These are phyloP conservation scores for Hymenoscyphus fraxineus DNA, from an alignment of 2,329 filamentous ascomycete genomes.

Conservation along the genomic window DNA sequence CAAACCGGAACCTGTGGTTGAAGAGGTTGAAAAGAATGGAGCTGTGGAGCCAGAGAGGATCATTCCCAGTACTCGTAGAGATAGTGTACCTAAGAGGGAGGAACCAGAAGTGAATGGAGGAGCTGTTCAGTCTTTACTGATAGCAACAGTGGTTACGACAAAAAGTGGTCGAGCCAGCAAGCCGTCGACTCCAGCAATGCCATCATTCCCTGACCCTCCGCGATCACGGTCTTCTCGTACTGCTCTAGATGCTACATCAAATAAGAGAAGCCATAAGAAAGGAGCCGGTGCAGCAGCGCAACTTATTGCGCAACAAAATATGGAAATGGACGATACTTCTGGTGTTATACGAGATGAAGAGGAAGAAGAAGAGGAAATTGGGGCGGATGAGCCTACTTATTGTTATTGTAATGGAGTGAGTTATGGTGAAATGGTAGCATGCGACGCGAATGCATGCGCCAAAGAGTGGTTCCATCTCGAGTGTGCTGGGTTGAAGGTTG, in stretches of 20 bases:
- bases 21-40: conserved; percentile 31
- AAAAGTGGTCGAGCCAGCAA: conserved; percentile 66
- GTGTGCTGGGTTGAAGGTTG: conserved; percentile 74
- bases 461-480: conserved; percentile 82
- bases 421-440: conserved; percentile 82
- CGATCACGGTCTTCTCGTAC: conserved; percentile 53
- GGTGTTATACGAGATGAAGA: conserved; percentile 45
- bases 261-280: conserved; percentile 60
- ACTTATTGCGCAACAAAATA: conserved; percentile 31
- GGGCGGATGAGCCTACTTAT: conserved; percentile 69
- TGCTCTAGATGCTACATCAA: conserved; percentile 30
- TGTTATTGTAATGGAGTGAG: conserved; percentile 78
- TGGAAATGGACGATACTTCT: conserved; percentile 44
- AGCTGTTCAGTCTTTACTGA: conserved; percentile 32
- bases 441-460: conserved; percentile 68
- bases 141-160: conserved; percentile 44
- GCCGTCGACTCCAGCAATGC: conserved; percentile 60
- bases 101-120: conserved; percentile 45
- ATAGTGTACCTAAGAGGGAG: conserved; percentile 46
- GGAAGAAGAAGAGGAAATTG: conserved; percentile 55
- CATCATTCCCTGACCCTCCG: conserved; percentile 55
- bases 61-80: conserved; percentile 39
- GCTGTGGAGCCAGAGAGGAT: conserved; percentile 29
- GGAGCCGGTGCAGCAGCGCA: conserved; percentile 40
- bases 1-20: conserved; percentile 33